Evolutionary conservation across 2,329 filamentous ascomycete genomes (phyloP).

Genomic region (Alternaria infectoria): DNA sequence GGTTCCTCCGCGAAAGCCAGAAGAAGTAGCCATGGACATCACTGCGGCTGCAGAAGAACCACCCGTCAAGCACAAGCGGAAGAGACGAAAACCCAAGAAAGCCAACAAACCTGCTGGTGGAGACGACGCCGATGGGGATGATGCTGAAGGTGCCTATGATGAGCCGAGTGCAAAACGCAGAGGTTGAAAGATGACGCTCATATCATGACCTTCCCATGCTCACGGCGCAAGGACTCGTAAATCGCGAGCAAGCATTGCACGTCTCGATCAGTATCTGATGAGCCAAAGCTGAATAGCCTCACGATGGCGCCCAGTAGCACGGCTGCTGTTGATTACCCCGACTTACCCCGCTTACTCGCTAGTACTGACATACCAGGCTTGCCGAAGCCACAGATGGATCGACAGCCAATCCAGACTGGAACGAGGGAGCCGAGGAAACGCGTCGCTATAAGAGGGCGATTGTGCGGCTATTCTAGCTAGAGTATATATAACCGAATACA

Average conservation of each 20-base stretch:
- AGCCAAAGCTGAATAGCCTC: not conserved
- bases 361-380: conserved; percentile 22
- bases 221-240: not conserved
- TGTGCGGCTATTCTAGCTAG: not conserved
- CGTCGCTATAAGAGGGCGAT: not conserved
- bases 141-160: conserved; percentile 5
- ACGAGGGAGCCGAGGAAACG: not conserved
- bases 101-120: conserved; percentile 1
- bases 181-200: conserved; percentile 9
- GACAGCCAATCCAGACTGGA: not conserved
- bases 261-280: no score
- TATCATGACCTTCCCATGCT: not conserved
- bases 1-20: not conserved
- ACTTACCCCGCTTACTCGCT: conserved; percentile 32
- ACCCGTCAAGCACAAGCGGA: conserved; percentile 31
- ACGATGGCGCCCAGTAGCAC: not conserved
- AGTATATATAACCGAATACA: not conserved
- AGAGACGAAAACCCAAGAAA: conserved; percentile 25
- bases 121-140: conserved; percentile 7
- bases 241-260: not conserved
- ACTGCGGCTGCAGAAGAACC: conserved; percentile 4
- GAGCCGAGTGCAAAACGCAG: conserved; percentile 26
- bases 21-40: not conserved
- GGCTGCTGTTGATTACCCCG: conserved; percentile 7
- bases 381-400: conserved; percentile 18